Percentiles rank a stretch among this genome's conserved stretches.
Evolutionary conservation across 306 rosid species (phyloP).

Genomic region (Casuarina cunninghamiana): DNA sequence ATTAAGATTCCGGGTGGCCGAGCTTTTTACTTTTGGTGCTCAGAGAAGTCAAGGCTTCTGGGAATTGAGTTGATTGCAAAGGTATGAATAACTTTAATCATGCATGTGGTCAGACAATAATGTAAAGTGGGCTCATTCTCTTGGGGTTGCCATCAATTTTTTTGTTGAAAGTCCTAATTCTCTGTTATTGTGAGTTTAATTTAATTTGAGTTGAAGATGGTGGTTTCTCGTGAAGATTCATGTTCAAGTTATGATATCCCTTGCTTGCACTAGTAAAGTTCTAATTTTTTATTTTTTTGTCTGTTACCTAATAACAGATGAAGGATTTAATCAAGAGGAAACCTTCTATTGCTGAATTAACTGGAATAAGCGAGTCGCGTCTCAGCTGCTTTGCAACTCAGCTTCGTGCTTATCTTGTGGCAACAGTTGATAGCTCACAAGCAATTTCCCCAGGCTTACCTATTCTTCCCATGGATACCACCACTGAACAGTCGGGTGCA

Average conservation of each 20-base stretch:
- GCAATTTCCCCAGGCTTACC: slow-evolving; percentile 38
- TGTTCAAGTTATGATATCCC: background rate
- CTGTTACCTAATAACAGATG: slow-evolving; percentile 44
- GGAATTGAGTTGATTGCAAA: slow-evolving; percentile 77
- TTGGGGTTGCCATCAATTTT: background rate
- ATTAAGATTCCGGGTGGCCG: slow-evolving; percentile 47
- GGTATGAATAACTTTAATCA: slow-evolving; percentile 40
- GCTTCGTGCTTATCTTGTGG: slow-evolving; percentile 86
- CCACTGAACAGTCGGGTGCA: slow-evolving; percentile 33
- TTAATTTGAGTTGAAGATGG: slow-evolving; percentile 5
- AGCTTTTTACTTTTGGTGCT: slow-evolving; percentile 77
- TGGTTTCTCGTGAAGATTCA: background rate
- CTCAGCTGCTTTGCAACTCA: slow-evolving; percentile 90
- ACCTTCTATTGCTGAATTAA: slow-evolving; percentile 81
- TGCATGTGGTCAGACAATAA: background rate
- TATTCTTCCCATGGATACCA: slow-evolving; percentile 22
- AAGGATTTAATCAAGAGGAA: slow-evolving; percentile 73
- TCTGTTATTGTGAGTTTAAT: background rate
- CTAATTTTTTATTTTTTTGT: slow-evolving; percentile 2
- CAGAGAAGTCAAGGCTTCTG: slow-evolving; percentile 88
- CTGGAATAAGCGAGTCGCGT: slow-evolving; percentile 89
- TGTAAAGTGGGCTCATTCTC: background rate
- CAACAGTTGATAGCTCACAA: slow-evolving; percentile 41
- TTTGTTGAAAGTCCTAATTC: background rate
- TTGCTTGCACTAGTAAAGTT: background rate